Conservation (phyloP, 495 filamentous ascomycete species). For the Tuber aestivum region DNA sequence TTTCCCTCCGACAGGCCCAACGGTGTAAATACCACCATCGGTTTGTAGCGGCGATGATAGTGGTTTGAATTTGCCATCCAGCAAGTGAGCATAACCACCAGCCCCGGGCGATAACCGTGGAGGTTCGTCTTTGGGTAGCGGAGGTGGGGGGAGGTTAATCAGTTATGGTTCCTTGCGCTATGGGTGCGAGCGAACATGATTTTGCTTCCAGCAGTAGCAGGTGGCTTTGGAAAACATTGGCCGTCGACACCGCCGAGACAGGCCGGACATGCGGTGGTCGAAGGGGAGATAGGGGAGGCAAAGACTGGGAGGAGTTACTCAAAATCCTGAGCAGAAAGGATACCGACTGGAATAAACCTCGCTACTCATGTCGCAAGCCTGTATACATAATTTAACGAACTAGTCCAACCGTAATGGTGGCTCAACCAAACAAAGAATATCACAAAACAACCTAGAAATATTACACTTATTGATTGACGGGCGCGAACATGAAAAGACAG, state of each 20-base stretch:
- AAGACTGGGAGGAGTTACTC: not conserved
- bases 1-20: not conserved
- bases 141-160: not conserved
- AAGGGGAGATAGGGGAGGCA: not conserved
- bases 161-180: not conserved
- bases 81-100: not conserved
- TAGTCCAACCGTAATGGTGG: not conserved
- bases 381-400: not conserved
- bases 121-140: not conserved
- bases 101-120: not conserved
- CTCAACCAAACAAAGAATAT: not conserved
- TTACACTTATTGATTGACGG: not conserved
- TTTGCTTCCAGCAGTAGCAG: not conserved
- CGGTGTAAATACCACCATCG: not conserved
- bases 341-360: not conserved
- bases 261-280: not conserved
- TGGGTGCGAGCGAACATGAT: not conserved
- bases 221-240: not conserved
- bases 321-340: not conserved
- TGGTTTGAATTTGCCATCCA: not conserved
- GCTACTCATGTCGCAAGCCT: not conserved
- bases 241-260: not conserved
- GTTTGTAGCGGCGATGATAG: not conserved
- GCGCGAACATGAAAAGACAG: not conserved
- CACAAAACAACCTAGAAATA: not conserved